Conservation (phyloP, 2,329 filamentous ascomycete genomes). For the Lachnellula arida region DNA sequence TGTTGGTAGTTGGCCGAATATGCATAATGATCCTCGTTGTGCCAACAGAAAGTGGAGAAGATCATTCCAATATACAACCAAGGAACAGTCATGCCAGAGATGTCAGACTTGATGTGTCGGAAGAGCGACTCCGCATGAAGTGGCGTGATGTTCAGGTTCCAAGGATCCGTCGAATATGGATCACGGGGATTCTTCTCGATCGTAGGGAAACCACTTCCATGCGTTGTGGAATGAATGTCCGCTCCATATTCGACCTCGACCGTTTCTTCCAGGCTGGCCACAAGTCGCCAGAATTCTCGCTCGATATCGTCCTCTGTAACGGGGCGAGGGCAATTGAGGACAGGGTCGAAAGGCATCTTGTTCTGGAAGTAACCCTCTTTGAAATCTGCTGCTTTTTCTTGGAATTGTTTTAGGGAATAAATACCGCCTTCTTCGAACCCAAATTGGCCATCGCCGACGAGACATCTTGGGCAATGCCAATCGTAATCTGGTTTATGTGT, state of each 20-base stretch:
- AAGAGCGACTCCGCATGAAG: slow-evolving; percentile 90
- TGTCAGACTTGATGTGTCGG: slow-evolving; percentile 95
- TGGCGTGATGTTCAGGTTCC: slow-evolving; percentile 93
- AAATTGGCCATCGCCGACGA: slow-evolving; percentile 94
- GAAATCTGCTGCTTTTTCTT: slow-evolving; percentile 92
- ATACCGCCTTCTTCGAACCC: slow-evolving; percentile 95
- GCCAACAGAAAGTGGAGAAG: slow-evolving; percentile 99
- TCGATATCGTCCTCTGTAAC: slow-evolving; percentile 96
- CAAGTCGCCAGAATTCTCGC: slow-evolving; percentile 92
- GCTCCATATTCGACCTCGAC: slow-evolving; percentile 98
- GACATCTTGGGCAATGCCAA: slow-evolving; percentile 93
- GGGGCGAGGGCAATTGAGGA: slow-evolving; percentile 72
- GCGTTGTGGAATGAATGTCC: slow-evolving; percentile 96
- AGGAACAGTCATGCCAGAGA: slow-evolving; percentile 98
- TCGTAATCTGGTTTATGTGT: slow-evolving; percentile 74
- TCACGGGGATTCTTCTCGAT: slow-evolving; percentile 86
- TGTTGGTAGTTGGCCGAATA: slow-evolving; percentile 99
- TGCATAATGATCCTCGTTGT: slow-evolving; percentile 96
- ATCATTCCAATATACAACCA: slow-evolving; percentile 99
- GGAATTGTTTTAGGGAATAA: slow-evolving; percentile 93
- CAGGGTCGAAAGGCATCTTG: slow-evolving; percentile 82
- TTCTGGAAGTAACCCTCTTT: slow-evolving; percentile 90
- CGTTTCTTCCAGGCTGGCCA: slow-evolving; percentile 88
- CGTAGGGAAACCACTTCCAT: slow-evolving; percentile 94
- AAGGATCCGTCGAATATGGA: slow-evolving; percentile 81